Evolutionary conservation across 805 yeast species (phyloP), one percentile per base, ranked within the genome.

Genomic region (Phaffomyces opuntiae): DNA sequence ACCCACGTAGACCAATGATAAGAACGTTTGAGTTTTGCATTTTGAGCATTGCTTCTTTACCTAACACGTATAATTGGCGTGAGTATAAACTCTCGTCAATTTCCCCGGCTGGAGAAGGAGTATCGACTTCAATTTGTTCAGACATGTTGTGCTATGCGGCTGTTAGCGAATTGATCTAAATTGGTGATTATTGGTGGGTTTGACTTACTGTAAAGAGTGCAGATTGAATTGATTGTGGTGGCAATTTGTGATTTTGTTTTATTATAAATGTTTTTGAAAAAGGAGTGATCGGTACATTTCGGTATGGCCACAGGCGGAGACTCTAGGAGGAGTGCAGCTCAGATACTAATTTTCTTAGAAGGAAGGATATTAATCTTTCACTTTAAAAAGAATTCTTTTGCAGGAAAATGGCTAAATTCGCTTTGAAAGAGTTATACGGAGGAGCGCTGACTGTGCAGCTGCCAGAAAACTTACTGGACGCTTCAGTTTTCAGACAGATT

Each of bases 41-140:
- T 65, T 88, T 87, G 57, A 90, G 72, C 99, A 93, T 93, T 43
- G 99, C 99, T 54, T 93, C 99, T 59, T 87, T 89, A 51, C 99
- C 99, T 53, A 93, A 69, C 43, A 93, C 99, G 59, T 91, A 88
- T 66, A 93, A 78, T 70, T 93, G 99, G 65, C 99, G 87, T 36
- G 98, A 90, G 74, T 93, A 93, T 55, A 93, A 76, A 48, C 95
- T 75, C 73, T 93, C 99, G 64, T 93, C 99, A 59, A 93, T 91
- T 49, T 79, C 75, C 38, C 62, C 70, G 16, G 60, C 52, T 12
- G 50, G 57, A 38, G 57, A 54, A 9, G 73, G 72, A 8, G 69
- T 56, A 51, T 71, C 75, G 12, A 71, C 55, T 57, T 69, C 73
- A 70, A 72, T 72, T 35, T 64, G 63, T 42, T 67, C 68, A 51